These are phyloP conservation scores for Beta lomatogona DNA, from an alignment of 179 eudicot species.

Conservation along the genomic window DNA sequence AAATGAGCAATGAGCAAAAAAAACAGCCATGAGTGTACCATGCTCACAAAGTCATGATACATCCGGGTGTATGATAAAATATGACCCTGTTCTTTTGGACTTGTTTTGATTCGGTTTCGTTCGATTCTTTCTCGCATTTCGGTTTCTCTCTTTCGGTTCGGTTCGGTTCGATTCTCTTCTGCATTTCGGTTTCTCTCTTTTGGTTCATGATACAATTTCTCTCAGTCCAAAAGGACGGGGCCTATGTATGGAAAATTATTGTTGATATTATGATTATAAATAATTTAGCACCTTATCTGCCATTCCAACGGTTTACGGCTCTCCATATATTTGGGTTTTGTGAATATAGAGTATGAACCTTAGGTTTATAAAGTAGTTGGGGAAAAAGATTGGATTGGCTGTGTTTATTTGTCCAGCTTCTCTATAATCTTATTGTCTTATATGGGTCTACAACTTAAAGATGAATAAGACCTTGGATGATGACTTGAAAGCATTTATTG, in stretches of 20 bases:
- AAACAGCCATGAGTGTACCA: too few relatives aligned
- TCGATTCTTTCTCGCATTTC: too few relatives aligned
- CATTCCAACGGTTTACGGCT: slow-evolving; percentile 24
- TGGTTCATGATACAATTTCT: too few relatives aligned
- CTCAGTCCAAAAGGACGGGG: too few relatives aligned
- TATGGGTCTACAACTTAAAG: slow-evolving; percentile 29
- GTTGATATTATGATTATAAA: neutral
- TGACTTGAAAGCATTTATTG: slow-evolving; percentile 7
- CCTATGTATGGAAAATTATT: neutral
- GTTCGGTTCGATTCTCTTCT: too few relatives aligned
- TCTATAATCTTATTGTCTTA: slow-evolving; percentile 9
- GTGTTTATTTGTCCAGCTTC: slow-evolving; percentile 15
- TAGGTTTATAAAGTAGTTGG: neutral
- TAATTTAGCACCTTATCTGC: slow-evolving; percentile 32
- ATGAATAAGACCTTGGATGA: slow-evolving; percentile 16
- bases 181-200: too few relatives aligned
- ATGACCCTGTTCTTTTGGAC: too few relatives aligned
- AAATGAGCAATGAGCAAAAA: too few relatives aligned
- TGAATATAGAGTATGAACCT: slow-evolving; percentile 6
- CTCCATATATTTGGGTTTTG: neutral
- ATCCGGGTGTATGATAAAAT: too few relatives aligned
- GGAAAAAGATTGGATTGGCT: slow-evolving; percentile 9
- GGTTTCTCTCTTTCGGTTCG: too few relatives aligned
- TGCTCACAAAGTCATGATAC: too few relatives aligned
- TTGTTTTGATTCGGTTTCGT: too few relatives aligned